phyloP scores from a whole-genome alignment of 805 yeast species.

The Sungouiozyma intestinalis region DNA sequence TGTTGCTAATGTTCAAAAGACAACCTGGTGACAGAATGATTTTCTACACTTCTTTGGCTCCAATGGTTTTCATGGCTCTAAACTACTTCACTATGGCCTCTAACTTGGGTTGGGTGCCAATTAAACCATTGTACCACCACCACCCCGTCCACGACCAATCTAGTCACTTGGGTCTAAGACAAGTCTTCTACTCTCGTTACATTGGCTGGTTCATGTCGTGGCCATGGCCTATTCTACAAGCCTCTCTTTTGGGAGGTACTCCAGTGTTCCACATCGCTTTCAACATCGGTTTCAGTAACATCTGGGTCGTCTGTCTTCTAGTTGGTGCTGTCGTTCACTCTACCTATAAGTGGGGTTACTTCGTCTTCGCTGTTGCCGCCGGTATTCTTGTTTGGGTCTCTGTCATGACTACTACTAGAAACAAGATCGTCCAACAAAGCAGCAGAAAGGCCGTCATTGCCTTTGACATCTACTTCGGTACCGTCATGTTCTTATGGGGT shows the following conservation, averaged over 20 bases:
- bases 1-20: slow-evolving; percentile 19
- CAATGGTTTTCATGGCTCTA: slow-evolving; percentile 36
- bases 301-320: slow-evolving; percentile 36
- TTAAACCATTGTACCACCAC: slow-evolving; percentile 41
- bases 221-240: slow-evolving; percentile 36
- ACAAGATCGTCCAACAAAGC: slow-evolving; percentile 10
- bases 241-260: slow-evolving; percentile 19
- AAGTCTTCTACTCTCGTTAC: slow-evolving; percentile 46
- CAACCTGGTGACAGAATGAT: slow-evolving; percentile 30
- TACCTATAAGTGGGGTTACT: slow-evolving; percentile 44
- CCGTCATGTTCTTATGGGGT: slow-evolving; percentile 32
- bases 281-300: slow-evolving; percentile 30
- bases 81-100: slow-evolving; percentile 51
- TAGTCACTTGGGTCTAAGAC: slow-evolving; percentile 33
- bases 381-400: slow-evolving; percentile 13
- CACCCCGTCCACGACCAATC: slow-evolving; percentile 27
- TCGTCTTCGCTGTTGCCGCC: slow-evolving; percentile 30
- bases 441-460: slow-evolving; percentile 17
- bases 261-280: slow-evolving; percentile 19
- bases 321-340: slow-evolving; percentile 36
- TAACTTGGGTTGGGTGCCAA: slow-evolving; percentile 45
- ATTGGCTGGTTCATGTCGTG: slow-evolving; percentile 48
- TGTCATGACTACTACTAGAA: slow-evolving; percentile 21
- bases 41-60: slow-evolving; percentile 33
- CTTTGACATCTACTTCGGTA: slow-evolving; percentile 13